phyloP scores from a whole-genome alignment of 2,329 filamentous ascomycete species.

The Eurotiales sp. region DNA sequence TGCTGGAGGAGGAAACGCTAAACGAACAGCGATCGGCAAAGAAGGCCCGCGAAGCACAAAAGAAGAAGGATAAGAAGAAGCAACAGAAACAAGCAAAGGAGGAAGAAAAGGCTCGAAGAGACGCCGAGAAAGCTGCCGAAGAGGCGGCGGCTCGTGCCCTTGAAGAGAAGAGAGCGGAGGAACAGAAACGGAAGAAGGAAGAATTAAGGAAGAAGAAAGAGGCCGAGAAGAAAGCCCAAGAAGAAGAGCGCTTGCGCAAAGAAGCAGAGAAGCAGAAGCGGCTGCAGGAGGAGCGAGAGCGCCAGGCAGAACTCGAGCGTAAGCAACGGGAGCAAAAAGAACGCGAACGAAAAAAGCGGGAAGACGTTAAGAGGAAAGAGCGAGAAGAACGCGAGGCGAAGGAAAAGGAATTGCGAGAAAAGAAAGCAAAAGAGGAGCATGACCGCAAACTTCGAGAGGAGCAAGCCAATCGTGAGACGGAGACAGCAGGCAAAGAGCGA shows the following conservation, averaged over 20 bases:
- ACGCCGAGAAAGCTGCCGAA: conserved; percentile 85
- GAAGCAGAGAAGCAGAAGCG: conserved; percentile 80
- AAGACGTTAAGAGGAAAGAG: conserved; percentile 72
- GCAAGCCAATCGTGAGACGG: conserved; percentile 49
- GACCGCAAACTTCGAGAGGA: conserved; percentile 52
- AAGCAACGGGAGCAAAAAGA: conserved; percentile 77
- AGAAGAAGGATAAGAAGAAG: conserved; percentile 89
- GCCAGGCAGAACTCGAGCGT: conserved; percentile 78
- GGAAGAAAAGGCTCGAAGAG: conserved; percentile 84
- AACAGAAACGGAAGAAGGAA: conserved; percentile 76
- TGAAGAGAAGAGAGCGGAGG: conserved; percentile 74
- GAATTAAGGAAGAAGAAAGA: conserved; percentile 91
- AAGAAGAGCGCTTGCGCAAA: conserved; percentile 80
- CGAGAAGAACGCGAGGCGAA: conserved; percentile 57
- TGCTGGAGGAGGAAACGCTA: conserved; percentile 76
- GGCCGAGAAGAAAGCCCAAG: conserved; percentile 81
- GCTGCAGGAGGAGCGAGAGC: conserved; percentile 78
- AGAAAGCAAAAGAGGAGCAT: conserved; percentile 59
- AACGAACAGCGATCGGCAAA: conserved; percentile 81
- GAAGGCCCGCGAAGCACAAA: conserved; percentile 89
- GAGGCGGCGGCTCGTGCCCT: conserved; percentile 71
- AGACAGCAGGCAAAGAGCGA: conserved; percentile 49
- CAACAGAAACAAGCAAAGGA: conserved; percentile 83
- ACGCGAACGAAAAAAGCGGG: conserved; percentile 71
- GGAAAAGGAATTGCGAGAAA: conserved; percentile 73